phyloP scores from a whole-genome alignment of 306 rosid genomes.

The Dalbergia oliveri region DNA sequence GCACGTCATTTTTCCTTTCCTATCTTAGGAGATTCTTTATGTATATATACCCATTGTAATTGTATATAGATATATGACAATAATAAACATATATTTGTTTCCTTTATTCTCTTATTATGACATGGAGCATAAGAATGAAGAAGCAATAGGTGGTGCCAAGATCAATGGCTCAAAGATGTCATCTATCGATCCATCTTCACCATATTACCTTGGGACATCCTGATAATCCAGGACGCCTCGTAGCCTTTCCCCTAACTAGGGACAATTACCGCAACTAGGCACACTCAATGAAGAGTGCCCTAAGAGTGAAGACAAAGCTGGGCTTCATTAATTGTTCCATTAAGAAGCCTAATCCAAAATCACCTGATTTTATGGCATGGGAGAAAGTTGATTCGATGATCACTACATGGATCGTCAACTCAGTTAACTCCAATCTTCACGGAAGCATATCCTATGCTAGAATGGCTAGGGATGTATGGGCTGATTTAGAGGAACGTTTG shows the following conservation, averaged over 20 bases:
- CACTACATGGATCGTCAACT: neutral
- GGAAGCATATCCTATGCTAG: neutral
- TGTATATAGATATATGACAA: no score
- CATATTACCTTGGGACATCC: no score
- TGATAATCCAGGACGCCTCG: no score
- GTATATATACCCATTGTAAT: no score
- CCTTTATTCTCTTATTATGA: no score
- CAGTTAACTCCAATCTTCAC: neutral
- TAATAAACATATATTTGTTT: no score
- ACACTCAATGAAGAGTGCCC: neutral
- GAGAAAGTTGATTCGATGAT: neutral
- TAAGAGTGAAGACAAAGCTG: neutral
- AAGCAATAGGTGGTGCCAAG: no score
- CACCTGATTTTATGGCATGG: neutral
- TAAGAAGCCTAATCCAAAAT: neutral
- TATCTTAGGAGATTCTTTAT: no score
- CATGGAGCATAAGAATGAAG: no score
- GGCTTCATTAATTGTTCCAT: neutral
- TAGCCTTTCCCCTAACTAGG: no score
- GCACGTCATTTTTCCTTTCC: no score
- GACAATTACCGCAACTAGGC: neutral
- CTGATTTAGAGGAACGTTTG: neutral
- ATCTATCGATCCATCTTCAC: no score
- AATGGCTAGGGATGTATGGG: neutral
- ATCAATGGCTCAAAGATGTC: neutral